Evolutionary conservation across 1,139 yeast species (phyloP), one percentile per base, ranked within the genome.

Genomic region (Candida glucosophila): DNA sequence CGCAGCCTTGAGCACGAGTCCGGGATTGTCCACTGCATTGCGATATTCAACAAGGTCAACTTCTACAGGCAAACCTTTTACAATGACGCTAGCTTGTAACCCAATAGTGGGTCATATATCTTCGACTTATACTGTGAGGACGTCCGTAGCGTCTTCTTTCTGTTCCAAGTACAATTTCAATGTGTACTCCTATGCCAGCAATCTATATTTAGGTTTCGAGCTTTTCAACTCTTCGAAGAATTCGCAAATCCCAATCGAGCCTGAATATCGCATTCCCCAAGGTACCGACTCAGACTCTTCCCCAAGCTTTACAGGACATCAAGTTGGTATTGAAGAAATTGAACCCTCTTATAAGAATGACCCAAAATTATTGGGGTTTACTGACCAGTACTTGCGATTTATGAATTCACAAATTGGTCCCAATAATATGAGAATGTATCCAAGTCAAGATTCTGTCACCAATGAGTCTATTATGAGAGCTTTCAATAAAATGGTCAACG

Each of bases 51-150:
- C 96, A 0, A 77, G 85, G 33, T 80, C 95, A 0, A 77, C 94
- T 0, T 73, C 80, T 27, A 80, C 93, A 0, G 93, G 92, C 2
- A 80, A 83, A 34, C 98, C 99, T 0, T 52, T 88, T 34, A 82
- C 95, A 0, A 72, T 90, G 71, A 82, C 97, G 0, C 46, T 90
- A 18, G 79, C 95, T 2, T 68, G 82, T 31, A 90, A 90, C 48
- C 99, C 99, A 2, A 61, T 90, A 8, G 64, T 90, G 49, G 99
- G 98, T 3, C 93, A 88, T 39, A 53, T 92, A 5, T 79, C 94
- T 1, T 78, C 95, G 2, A 80, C 95, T 0, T 90, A 90, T 47
- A 75, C 95, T 0, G 85, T 90, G 17, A 76, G 79, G 42, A 82
- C 95, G 0, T 73, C 86, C 5, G 68, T 74, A 1, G 72, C 77